phyloP scores from a whole-genome alignment of 2,329 filamentous ascomycete genomes.

The Neopestalotiopsis sp. region DNA sequence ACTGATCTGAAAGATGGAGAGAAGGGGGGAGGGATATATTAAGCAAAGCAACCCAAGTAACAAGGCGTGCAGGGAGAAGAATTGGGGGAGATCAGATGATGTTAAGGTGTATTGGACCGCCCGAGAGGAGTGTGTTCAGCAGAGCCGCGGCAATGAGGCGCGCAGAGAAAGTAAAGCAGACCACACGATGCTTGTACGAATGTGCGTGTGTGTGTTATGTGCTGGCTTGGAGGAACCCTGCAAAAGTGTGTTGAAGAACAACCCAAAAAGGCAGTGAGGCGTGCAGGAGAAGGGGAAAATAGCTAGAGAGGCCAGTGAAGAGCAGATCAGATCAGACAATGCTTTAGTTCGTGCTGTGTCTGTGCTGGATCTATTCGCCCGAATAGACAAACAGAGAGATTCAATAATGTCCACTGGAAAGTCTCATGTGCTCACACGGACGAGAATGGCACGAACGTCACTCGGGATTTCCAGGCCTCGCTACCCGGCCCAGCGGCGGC shows the following conservation, averaged over 20 bases:
- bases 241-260: background rate
- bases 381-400: background rate
- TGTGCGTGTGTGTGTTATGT: no score
- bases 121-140: no score
- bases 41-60: background rate
- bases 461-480: constrained; percentile 32
- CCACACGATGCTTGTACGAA: no score
- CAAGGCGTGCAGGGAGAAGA: background rate
- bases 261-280: background rate
- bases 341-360: background rate
- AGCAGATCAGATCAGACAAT: constrained; percentile 5
- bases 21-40: background rate
- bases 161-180: background rate
- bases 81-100: no score
- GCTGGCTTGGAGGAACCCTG: no score
- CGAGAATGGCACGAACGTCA: constrained; percentile 21
- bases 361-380: background rate
- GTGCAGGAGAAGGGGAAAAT: background rate
- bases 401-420: constrained; percentile 3
- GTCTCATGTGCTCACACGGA: constrained; percentile 7
- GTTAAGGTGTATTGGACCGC: no score
- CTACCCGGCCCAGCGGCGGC: constrained; percentile 19
- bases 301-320: background rate
- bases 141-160: background rate
- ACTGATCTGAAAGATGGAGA: background rate